These are phyloP conservation scores for Rhododendron ovatum DNA, from an alignment of 148 eudicot genomes.

Conservation along the genomic window DNA sequence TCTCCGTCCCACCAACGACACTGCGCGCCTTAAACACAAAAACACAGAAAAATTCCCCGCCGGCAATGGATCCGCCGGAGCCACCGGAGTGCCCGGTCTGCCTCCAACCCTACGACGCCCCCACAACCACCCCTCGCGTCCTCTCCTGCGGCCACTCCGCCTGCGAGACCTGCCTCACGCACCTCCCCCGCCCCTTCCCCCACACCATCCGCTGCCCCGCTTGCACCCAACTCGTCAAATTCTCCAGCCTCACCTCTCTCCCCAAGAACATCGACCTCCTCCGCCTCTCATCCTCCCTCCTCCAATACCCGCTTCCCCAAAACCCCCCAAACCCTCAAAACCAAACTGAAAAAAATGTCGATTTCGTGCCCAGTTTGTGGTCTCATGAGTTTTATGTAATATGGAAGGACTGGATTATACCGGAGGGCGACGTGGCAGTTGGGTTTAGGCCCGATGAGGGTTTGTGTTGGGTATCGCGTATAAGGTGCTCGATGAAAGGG, in stretches of 20 bases:
- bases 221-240: constrained; percentile 65
- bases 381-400: constrained; percentile 40
- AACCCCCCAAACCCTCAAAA: not conserved
- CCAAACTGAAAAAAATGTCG: not conserved
- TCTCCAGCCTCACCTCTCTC: constrained; percentile 45
- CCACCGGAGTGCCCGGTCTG: constrained; percentile 89
- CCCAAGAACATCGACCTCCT: constrained; percentile 90
- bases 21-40: not conserved
- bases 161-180: constrained; percentile 56
- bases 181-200: constrained; percentile 44
- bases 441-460: constrained; percentile 11
- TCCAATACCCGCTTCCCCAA: constrained; percentile 8
- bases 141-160: constrained; percentile 81
- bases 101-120: constrained; percentile 49
- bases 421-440: constrained; percentile 28
- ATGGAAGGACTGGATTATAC: constrained; percentile 71
- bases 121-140: constrained; percentile 57
- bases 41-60: not conserved
- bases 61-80: constrained; percentile 31
- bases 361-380: constrained; percentile 39
- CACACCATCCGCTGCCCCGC: constrained; percentile 62
- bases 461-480: constrained; percentile 9
- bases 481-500: constrained; percentile 33
- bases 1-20: too few species aligned
- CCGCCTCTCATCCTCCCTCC: constrained; percentile 38